Percentiles rank a stretch among this genome's conserved stretches.
phyloP scores from a whole-genome alignment of 176 grass and related monocot species.

The Musa acuminata region DNA sequence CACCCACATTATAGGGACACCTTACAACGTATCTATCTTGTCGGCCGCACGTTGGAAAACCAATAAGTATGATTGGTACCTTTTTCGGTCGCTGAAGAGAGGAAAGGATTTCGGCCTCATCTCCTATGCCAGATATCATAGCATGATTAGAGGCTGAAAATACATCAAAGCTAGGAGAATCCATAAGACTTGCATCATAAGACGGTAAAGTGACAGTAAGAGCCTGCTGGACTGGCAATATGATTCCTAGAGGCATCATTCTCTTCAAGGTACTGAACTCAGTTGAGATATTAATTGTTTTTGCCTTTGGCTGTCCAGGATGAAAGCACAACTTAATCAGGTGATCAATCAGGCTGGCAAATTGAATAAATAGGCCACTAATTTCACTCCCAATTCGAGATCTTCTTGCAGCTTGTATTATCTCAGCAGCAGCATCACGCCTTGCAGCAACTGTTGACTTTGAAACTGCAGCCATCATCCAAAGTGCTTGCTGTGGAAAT shows the following conservation, averaged over 20 bases:
- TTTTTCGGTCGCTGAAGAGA: conserved; percentile 98
- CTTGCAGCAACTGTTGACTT: conserved; percentile 78
- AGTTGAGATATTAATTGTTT: conserved; percentile 70
- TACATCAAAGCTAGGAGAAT: conserved; percentile 59
- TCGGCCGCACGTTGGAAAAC: background rate
- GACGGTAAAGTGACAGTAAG: conserved; percentile 82
- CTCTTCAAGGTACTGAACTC: conserved; percentile 98
- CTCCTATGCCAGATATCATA: conserved; percentile 83
- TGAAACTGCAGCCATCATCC: conserved; percentile 99
- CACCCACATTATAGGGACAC: background rate
- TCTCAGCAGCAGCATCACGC: conserved; percentile 72
- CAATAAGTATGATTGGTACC: conserved; percentile 28
- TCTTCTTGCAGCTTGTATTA: conserved; percentile 67
- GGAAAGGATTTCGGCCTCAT: conserved; percentile 87
- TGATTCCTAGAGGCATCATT: conserved; percentile 97
- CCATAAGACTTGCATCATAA: conserved; percentile 54
- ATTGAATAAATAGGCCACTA: conserved; percentile 54
- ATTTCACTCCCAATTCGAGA: conserved; percentile 47
- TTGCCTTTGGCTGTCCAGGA: conserved; percentile 66
- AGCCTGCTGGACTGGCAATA: conserved; percentile 92
- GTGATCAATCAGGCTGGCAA: conserved; percentile 74
- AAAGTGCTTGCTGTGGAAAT: conserved; percentile 91
- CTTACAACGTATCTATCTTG: background rate
- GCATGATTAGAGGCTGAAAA: conserved; percentile 78
- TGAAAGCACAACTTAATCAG: conserved; percentile 92